Conservation (phyloP, 192 early-diverging fungal genomes). For the Phlyctochytrium bullatum region DNA sequence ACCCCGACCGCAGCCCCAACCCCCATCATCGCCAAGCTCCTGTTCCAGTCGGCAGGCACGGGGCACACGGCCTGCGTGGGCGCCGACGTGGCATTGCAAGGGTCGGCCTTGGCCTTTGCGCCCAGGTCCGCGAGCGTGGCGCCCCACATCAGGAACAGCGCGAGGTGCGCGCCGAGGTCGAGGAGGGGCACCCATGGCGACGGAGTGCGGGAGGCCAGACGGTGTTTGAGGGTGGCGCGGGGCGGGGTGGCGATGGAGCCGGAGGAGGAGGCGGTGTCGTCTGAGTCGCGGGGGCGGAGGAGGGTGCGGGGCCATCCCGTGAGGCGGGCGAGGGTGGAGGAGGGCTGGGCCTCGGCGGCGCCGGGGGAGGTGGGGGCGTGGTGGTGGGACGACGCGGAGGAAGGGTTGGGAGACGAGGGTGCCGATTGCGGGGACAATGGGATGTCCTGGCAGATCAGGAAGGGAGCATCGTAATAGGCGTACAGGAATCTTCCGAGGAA, state of each 20-base stretch:
- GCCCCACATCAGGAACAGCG: not conserved
- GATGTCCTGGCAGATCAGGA: constrained; percentile 8
- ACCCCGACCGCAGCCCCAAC: not conserved
- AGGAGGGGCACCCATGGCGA: not conserved
- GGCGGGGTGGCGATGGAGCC: not conserved
- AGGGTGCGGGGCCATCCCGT: not conserved
- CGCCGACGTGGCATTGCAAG: not conserved
- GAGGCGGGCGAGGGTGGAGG: not conserved
- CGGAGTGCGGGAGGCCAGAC: not conserved
- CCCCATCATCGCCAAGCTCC: not conserved
- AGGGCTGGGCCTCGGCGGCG: not conserved
- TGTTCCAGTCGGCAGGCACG: not conserved
- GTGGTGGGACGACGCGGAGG: not conserved
- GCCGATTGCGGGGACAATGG: not conserved
- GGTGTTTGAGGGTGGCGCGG: not conserved
- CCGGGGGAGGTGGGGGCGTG: not conserved
- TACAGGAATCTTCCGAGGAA: not conserved
- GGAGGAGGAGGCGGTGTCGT: not conserved
- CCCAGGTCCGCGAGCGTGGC: constrained; percentile 1
- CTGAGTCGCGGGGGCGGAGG: not conserved
- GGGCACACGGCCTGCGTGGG: not conserved
- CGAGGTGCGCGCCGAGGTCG: not conserved
- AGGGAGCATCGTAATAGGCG: constrained; percentile 4
- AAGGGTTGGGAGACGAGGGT: not conserved
- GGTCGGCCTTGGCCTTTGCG: not conserved